Evolutionary conservation across 1,139 yeast genomes (phyloP).

Genomic region (Pichia cactophila): DNA sequence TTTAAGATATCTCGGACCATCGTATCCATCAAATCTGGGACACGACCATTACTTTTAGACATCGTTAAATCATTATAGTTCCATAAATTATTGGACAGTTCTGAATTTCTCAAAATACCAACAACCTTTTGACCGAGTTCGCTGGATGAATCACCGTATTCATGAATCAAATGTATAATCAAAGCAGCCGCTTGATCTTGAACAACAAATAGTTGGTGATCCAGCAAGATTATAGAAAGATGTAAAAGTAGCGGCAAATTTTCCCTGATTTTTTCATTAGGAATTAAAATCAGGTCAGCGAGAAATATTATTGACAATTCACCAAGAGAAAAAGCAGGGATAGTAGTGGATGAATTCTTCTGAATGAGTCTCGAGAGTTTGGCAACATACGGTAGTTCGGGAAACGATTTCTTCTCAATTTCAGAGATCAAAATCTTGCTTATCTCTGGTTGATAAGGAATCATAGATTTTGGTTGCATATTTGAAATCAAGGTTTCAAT

Average conservation of each 20-base stretch:
- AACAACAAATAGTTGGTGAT: slow-evolving; percentile 77
- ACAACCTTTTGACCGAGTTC: slow-evolving; percentile 48
- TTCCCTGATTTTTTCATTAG: slow-evolving; percentile 46
- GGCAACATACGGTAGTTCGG: slow-evolving; percentile 65
- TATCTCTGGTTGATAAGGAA: slow-evolving; percentile 42
- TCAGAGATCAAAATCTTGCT: slow-evolving; percentile 13
- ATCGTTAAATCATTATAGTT: slow-evolving; percentile 76
- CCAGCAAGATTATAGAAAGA: slow-evolving; percentile 69
- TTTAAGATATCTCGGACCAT: slow-evolving; percentile 59
- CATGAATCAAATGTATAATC: slow-evolving; percentile 64
- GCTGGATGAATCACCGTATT: slow-evolving; percentile 47
- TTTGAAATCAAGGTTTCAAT: slow-evolving; percentile 61
- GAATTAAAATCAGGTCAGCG: slow-evolving; percentile 67
- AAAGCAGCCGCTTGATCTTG: slow-evolving; percentile 80
- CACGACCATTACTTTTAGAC: slow-evolving; percentile 73
- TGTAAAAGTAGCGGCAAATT: slow-evolving; percentile 78
- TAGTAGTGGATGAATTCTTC: slow-evolving; percentile 38
- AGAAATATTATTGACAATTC: slow-evolving; percentile 79
- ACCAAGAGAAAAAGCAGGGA: slow-evolving; percentile 76
- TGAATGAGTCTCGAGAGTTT: slow-evolving; percentile 54
- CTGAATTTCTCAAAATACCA: slow-evolving; percentile 41
- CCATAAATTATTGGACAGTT: slow-evolving; percentile 54
- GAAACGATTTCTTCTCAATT: slow-evolving; percentile 10
- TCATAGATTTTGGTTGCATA: slow-evolving; percentile 79
- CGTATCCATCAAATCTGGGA: slow-evolving; percentile 83